phyloP scores from a whole-genome alignment of 257 asterid species.

The Solanum habrochaites region DNA sequence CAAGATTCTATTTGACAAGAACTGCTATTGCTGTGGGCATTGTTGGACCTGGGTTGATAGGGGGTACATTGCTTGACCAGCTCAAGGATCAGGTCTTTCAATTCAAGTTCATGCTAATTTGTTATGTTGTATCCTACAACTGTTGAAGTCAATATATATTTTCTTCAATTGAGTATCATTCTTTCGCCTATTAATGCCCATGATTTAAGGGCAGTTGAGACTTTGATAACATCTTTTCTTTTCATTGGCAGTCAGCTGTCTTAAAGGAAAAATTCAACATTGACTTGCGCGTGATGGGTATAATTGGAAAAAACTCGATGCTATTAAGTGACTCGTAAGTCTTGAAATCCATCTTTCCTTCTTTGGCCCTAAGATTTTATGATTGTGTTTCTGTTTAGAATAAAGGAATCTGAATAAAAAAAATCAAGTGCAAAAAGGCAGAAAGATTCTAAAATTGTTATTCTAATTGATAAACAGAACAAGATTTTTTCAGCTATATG shows the following conservation, averaged over 20 bases:
- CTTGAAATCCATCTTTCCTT: not conserved
- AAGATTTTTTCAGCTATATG: not conserved
- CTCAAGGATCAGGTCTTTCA: constrained; percentile 79
- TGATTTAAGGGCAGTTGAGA: not conserved
- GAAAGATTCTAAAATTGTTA: not conserved
- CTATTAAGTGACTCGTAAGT: constrained; percentile 70
- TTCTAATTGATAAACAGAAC: not conserved
- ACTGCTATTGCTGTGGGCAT: constrained; percentile 92
- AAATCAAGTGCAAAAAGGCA: not conserved
- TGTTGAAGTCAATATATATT: not conserved
- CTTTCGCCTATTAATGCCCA: not conserved
- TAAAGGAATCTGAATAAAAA: not conserved
- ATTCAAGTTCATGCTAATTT: not conserved
- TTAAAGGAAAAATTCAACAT: constrained; percentile 95
- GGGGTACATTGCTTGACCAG: constrained; percentile 92
- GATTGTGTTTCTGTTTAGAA: not conserved
- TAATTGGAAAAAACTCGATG: constrained; percentile 69
- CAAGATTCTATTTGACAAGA: constrained; percentile 84
- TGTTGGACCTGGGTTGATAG: constrained; percentile 94
- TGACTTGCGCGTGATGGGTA: constrained; percentile 92
- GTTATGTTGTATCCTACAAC: not conserved
- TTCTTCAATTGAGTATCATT: not conserved
- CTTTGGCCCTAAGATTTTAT: not conserved
- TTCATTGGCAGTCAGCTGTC: constrained; percentile 54
- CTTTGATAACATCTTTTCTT: not conserved